Conservation (phyloP, 2,329 filamentous ascomycete genomes). For the Fusarium concolor region DNA sequence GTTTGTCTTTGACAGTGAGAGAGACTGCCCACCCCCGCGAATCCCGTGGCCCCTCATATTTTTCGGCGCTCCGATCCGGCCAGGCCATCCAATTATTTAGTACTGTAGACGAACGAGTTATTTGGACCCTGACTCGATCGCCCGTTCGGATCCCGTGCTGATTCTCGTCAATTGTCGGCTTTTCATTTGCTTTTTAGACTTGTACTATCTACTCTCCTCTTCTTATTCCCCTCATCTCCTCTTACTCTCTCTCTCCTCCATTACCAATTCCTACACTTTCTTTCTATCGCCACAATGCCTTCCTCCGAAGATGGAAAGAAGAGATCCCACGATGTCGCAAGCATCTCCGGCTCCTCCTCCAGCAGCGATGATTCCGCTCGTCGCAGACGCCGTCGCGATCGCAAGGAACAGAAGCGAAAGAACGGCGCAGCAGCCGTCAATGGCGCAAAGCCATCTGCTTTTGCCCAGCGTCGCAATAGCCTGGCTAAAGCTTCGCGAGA, state of each 20-base stretch:
- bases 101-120: no score
- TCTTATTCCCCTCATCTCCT: neutral
- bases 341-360: constrained; percentile 48
- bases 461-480: constrained; percentile 62
- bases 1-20: neutral
- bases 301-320: constrained; percentile 48
- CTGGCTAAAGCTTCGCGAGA: constrained; percentile 72
- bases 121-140: constrained; percentile 36
- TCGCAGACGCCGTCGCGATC: constrained; percentile 47
- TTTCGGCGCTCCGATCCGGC: constrained; percentile 44
- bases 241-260: neutral
- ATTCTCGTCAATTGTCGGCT: constrained; percentile 6
- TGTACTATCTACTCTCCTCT: neutral
- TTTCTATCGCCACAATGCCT: constrained; percentile 42
- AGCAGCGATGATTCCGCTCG: constrained; percentile 48
- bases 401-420: constrained; percentile 38
- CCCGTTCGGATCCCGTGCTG: constrained; percentile 10
- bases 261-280: neutral
- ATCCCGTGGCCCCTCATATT: constrained; percentile 40
- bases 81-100: no score
- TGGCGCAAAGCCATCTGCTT: constrained; percentile 46
- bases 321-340: constrained; percentile 45
- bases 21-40: constrained; percentile 9
- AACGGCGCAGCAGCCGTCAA: constrained; percentile 47
- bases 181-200: neutral